A percentile compares a stretch with the other conserved stretches of the same genome.
These are phyloP conservation scores for Protomyces macrosporus DNA, from an alignment of 1,139 yeast genomes.

Conservation along the genomic window DNA sequence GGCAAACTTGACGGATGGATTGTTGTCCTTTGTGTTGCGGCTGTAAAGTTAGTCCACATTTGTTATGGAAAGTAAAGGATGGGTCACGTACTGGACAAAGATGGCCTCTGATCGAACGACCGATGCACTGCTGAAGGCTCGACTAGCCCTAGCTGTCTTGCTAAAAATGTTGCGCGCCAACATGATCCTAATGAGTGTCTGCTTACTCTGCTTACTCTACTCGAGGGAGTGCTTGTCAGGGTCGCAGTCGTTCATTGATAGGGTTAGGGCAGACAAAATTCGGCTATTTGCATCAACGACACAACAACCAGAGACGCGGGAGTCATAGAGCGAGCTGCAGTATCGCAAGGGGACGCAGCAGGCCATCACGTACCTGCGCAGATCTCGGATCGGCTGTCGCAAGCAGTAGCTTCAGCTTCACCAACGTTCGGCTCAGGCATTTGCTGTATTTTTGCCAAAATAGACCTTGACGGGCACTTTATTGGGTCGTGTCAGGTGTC, in stretches of 20 bases:
- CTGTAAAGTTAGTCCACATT: conserved; percentile 35
- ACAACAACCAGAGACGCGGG: not conserved
- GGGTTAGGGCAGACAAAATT: not conserved
- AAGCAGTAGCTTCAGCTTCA: no score
- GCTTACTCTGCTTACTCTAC: no score
- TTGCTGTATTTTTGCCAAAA: no score
- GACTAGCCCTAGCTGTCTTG: not conserved
- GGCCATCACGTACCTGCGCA: no score
- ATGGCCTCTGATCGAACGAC: conserved; percentile 17
- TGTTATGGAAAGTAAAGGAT: conserved; percentile 36
- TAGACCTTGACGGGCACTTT: not conserved
- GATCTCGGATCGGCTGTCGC: no score
- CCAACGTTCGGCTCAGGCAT: no score
- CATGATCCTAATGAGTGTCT: not conserved
- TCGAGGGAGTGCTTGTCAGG: no score
- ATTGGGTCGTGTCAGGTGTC: not conserved
- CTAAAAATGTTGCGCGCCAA: not conserved
- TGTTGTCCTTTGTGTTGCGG: conserved; percentile 65
- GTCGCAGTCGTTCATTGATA: no score
- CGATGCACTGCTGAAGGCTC: not conserved
- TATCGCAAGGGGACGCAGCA: no score
- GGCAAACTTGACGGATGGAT: conserved; percentile 65
- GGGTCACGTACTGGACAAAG: conserved; percentile 1
- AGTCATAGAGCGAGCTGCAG: no score
- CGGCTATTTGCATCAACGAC: not conserved